Conservation (phyloP, 768 basidiomycete genomes). For the Suillus weaverae region DNA sequence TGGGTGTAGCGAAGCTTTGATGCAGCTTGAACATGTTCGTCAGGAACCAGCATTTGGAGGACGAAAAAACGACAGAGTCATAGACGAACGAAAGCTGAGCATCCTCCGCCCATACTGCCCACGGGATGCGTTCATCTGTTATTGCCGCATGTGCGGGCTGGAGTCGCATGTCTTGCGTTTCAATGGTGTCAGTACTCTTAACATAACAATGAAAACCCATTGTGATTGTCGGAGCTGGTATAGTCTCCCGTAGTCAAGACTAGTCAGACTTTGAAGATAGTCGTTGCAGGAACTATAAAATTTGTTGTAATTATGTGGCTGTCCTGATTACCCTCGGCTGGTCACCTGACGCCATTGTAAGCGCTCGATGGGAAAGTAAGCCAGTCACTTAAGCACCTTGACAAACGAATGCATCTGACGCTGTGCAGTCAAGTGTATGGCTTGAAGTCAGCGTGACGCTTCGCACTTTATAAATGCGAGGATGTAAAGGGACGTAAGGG, state of each 20-base stretch:
- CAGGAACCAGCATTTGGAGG: neutral
- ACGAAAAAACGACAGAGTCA: neutral
- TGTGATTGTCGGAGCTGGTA: neutral
- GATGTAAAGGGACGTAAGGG: no score
- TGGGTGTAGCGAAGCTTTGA: neutral
- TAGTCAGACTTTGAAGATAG: no score
- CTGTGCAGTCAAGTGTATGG: neutral
- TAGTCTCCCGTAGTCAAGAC: no score
- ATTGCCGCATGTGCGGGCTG: neutral
- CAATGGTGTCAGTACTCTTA: neutral
- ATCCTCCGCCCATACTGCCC: neutral
- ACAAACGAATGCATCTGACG: no score
- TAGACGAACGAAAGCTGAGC: neutral
- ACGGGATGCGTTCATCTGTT: no score
- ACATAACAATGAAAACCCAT: neutral
- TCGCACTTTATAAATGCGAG: neutral
- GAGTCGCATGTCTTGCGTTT: neutral
- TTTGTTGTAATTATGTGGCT: no score
- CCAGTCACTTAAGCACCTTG: no score
- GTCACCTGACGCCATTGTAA: no score
- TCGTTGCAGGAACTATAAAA: no score
- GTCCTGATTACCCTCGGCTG: no score
- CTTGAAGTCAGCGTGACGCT: neutral
- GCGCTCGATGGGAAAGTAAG: no score
- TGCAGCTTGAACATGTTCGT: neutral